Evolutionary conservation across 495 filamentous ascomycete genomes (phyloP).

Genomic region (Ascobolus immersus): DNA sequence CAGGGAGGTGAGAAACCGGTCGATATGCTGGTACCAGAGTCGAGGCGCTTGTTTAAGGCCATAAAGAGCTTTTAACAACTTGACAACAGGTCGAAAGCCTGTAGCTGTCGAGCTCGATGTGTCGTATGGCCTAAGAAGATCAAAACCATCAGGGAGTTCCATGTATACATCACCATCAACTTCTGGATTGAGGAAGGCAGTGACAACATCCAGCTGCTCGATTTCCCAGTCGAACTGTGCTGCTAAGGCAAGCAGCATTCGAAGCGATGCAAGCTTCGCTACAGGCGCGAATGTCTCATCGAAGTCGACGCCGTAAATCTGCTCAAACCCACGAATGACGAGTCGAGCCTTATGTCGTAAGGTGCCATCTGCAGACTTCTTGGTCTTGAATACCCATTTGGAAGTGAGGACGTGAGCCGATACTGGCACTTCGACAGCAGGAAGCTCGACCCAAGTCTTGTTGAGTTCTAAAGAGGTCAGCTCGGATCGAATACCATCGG

Average conservation of each 20-base stretch:
- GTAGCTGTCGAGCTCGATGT: too few relatives aligned
- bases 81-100: too few relatives aligned
- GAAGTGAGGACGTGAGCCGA: too few relatives aligned
- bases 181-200: slow-evolving; percentile 6
- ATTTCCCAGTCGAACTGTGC: not conserved
- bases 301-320: slow-evolving; percentile 13
- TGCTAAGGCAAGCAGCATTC: slow-evolving; percentile 5
- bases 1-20: not conserved
- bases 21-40: not conserved
- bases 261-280: slow-evolving; percentile 2
- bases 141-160: slow-evolving; percentile 6
- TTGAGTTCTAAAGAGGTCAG: too few relatives aligned
- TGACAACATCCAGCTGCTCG: slow-evolving; percentile 6
- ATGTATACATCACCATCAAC: slow-evolving; percentile 6
- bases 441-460: too few relatives aligned
- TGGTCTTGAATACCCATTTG: slow-evolving; percentile 12
- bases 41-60: not conserved
- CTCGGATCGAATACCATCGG: too few relatives aligned
- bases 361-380: slow-evolving; percentile 1
- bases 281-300: slow-evolving; percentile 13
- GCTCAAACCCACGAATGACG: slow-evolving; percentile 10
- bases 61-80: not conserved
- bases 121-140: too few relatives aligned
- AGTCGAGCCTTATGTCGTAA: slow-evolving; percentile 10
- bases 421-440: too few relatives aligned